Conservation (phyloP, 371 early-diverging fungal species). For the Syncephalastrum sp. region DNA sequence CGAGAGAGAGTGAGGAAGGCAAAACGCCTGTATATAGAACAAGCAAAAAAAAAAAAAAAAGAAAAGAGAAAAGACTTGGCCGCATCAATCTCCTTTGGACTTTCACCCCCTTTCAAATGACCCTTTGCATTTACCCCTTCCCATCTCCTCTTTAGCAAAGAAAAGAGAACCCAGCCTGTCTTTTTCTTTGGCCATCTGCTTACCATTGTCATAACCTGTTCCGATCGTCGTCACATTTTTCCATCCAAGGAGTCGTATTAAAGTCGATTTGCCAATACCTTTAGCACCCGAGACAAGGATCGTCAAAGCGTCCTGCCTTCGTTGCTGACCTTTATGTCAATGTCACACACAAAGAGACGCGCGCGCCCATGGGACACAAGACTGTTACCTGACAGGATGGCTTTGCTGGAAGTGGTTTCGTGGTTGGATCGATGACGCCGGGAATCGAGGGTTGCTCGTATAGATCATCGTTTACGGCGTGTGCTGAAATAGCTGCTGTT, state of each 20-base stretch:
- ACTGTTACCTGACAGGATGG: too few species aligned
- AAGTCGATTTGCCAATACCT: slow-evolving; percentile 39
- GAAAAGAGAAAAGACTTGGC: neutral
- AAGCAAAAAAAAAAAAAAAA: slow-evolving; percentile 8
- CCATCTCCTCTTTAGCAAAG: too few species aligned
- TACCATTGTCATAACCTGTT: slow-evolving; percentile 14
- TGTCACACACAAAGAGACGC: too few species aligned
- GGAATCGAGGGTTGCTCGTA: neutral
- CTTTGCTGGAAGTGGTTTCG: slow-evolving; percentile 8
- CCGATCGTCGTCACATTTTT: slow-evolving; percentile 27
- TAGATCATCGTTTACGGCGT: neutral
- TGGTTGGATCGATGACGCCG: slow-evolving; percentile 6
- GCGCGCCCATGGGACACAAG: too few species aligned
- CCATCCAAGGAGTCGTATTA: slow-evolving; percentile 30
- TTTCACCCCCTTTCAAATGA: too few species aligned
- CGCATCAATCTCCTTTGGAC: too few species aligned
- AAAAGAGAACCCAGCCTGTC: too few species aligned
- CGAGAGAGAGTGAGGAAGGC: too few species aligned
- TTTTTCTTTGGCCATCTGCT: too few species aligned
- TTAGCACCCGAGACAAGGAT: slow-evolving; percentile 16
- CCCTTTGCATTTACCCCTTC: too few species aligned
- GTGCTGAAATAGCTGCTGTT: neutral
- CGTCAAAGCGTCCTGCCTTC: too few species aligned
- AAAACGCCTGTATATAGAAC: neutral
- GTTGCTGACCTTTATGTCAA: too few species aligned